Evolutionary conservation across 179 eudicot species (phyloP), one percentile per base, ranked within the genome.

Genomic region (Nepenthes alata): DNA sequence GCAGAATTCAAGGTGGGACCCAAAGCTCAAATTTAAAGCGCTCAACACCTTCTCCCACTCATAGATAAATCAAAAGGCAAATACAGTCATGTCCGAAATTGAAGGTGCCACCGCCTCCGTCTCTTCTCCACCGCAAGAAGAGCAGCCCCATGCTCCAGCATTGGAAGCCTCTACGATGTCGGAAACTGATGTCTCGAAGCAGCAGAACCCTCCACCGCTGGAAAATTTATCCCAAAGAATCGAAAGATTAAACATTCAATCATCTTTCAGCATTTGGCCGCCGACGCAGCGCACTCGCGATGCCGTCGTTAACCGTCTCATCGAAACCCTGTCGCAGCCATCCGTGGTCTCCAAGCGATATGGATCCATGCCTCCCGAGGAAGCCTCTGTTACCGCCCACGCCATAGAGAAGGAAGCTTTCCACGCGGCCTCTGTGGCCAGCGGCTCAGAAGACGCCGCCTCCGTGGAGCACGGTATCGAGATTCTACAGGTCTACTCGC

Each of bases 271-370:
- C 79, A 85, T 91, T 12, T 91, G 97, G 97, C 97, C 97, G 0
- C 97, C 97, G 1, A 72, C 84, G 6, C 80, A 82, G 57, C 91
- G 96, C 66, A 91, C 97, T 1, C 89, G 97, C 61, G 96, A 78
- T 57, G 96, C 97, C 58, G 90, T 90, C 55, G 60, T 70, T 57
- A 63, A 63, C 55, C 93, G 94, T 63, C 86, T 90, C 48, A 67
- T 88, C 73, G 90, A 90, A 35, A 83, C 93, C 47, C 97, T 90
- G 65, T 70, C 88, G 0, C 52, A 81, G 2, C 83, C 89, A 1
- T 90, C 96, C 7, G 78, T 85, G 2, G 84, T 90, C 65, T 90
- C 97, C 63, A 85, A 90, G 72, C 86, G 97, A 14, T 90, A 90
- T 80, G 97, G 93, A 34, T 64, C 81, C 8, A 37, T 90, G 25